phyloP scores from a whole-genome alignment of 768 basidiomycete genomes.

The Pisolithus tinctorius region DNA sequence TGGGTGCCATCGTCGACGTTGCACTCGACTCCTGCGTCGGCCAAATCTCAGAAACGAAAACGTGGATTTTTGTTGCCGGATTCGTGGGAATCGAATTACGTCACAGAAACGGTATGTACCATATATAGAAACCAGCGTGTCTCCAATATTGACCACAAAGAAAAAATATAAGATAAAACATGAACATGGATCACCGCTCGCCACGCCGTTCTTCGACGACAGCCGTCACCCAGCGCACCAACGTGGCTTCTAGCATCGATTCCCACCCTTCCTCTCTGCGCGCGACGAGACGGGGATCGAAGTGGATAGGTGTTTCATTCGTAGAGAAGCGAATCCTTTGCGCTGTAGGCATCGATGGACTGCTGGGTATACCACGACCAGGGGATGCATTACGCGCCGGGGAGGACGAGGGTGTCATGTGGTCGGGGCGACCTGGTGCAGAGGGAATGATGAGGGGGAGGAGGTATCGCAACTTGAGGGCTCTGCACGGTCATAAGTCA shows the following conservation, averaged over 20 bases:
- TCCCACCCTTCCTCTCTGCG: conserved; percentile 77
- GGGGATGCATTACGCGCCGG: conserved; percentile 8
- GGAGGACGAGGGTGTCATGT: conserved; percentile 18
- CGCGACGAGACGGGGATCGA: conserved; percentile 72
- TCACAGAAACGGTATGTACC: too few species aligned
- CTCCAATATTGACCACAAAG: too few species aligned
- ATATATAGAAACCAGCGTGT: too few species aligned
- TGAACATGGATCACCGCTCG: conserved; percentile 16
- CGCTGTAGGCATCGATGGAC: conserved; percentile 21
- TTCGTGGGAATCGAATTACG: too few species aligned
- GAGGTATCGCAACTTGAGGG: conserved; percentile 76
- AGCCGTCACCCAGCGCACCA: conserved; percentile 60
- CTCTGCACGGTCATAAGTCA: conserved; percentile 33
- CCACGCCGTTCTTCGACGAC: conserved; percentile 62
- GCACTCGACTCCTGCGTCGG: too few species aligned
- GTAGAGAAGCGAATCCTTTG: conserved; percentile 30
- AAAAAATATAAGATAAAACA: too few species aligned
- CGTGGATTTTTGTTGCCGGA: too few species aligned
- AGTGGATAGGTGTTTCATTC: conserved; percentile 46
- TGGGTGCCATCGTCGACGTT: neutral
- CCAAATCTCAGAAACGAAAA: too few species aligned
- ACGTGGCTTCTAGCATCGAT: conserved; percentile 58
- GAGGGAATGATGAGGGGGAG: conserved; percentile 59
- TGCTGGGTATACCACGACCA: conserved; percentile 20
- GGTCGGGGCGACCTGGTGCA: conserved; percentile 24